Evolutionary conservation across 2,329 filamentous ascomycete species (phyloP).

Genomic region (Microcera coccophila): DNA sequence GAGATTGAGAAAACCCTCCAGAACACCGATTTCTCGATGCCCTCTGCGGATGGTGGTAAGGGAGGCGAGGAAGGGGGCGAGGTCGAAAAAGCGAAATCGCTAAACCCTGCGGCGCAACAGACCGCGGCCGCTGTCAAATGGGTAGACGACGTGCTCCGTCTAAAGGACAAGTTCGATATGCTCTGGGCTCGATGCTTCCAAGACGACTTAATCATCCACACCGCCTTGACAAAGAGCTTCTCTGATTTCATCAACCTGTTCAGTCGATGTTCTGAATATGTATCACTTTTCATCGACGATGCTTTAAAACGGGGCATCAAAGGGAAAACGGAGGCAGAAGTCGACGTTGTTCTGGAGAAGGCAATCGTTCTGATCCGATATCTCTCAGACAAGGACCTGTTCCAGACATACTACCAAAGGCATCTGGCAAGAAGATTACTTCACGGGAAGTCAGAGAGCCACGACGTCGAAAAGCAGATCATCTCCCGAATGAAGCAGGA

Average conservation of each 20-base stretch:
- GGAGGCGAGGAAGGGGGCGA: constrained; percentile 43
- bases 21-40: constrained; percentile 51
- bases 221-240: constrained; percentile 80
- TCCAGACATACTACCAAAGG: constrained; percentile 97
- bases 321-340: constrained; percentile 83
- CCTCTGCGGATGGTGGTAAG: constrained; percentile 43
- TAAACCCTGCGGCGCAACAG: constrained; percentile 63
- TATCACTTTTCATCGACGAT: constrained; percentile 95
- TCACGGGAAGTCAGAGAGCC: constrained; percentile 83
- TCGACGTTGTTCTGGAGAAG: constrained; percentile 81
- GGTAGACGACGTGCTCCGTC: constrained; percentile 82
- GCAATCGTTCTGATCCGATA: constrained; percentile 85
- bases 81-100: constrained; percentile 33
- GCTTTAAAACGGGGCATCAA: constrained; percentile 92
- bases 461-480: constrained; percentile 92
- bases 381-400: constrained; percentile 86
- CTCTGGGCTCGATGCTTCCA: constrained; percentile 72
- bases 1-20: constrained; percentile 72
- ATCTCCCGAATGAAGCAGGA: constrained; percentile 96
- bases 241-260: constrained; percentile 94
- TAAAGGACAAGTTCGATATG: constrained; percentile 87
- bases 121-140: constrained; percentile 87
- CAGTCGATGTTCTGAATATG: constrained; percentile 77
- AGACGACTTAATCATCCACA: constrained; percentile 72
- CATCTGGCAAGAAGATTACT: constrained; percentile 85